Conservation (phyloP, 805 yeast species). For the Saturnispora silvae region DNA sequence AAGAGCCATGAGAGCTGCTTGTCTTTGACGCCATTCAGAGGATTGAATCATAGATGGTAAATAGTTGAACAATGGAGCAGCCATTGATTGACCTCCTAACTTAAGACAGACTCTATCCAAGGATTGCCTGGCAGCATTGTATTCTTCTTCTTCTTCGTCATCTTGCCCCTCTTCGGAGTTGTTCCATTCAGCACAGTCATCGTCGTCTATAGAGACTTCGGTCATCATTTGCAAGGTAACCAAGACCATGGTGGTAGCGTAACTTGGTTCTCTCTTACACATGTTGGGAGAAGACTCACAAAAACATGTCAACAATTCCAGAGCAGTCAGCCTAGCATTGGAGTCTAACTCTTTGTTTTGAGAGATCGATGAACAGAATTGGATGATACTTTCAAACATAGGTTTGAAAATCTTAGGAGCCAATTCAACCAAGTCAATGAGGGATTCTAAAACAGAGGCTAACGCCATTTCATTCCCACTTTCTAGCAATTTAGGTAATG, state of each 20-base stretch:
- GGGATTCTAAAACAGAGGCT: conserved; percentile 76
- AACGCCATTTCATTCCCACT: conserved; percentile 73
- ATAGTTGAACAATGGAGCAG: conserved; percentile 77
- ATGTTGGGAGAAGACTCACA: conserved; percentile 89
- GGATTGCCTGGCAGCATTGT: conserved; percentile 90
- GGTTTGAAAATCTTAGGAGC: conserved; percentile 93
- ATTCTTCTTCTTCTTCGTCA: conserved; percentile 66
- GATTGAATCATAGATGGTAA: conserved; percentile 77
- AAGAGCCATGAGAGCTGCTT: conserved; percentile 93
- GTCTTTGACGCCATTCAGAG: conserved; percentile 83
- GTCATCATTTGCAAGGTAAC: conserved; percentile 78
- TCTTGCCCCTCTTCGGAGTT: conserved; percentile 68
- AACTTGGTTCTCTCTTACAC: conserved; percentile 74
- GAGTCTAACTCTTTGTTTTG: conserved; percentile 75
- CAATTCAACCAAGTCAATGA: conserved; percentile 81
- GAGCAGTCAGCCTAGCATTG: conserved; percentile 69
- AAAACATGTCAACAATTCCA: conserved; percentile 83
- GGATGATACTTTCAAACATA: conserved; percentile 80
- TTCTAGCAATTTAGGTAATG: conserved; percentile 74
- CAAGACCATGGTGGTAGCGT: conserved; percentile 61
- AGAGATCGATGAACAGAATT: conserved; percentile 75
- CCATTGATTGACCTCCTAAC: conserved; percentile 73
- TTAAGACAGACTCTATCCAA: conserved; percentile 81
- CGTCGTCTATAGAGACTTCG: conserved; percentile 79
- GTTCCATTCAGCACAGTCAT: conserved; percentile 68